Base-by-base conservation (phyloP, 495 filamentous ascomycete genomes). In the Penicillium atrosanguineum region DNA sequence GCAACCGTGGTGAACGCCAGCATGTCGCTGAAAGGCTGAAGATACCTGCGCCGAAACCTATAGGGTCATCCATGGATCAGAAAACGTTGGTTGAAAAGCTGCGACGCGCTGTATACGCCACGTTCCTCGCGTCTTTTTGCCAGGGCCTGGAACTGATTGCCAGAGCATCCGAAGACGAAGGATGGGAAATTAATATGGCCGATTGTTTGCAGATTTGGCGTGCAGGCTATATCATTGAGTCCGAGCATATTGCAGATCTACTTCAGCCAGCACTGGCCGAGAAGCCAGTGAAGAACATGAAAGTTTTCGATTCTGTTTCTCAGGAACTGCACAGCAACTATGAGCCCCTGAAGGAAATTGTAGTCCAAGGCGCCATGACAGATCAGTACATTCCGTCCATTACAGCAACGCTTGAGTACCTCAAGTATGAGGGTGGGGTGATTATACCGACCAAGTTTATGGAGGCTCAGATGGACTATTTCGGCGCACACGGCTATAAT, bases 381-480 rank as follows among this genome's bases (percentile, higher is more conserved):
- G 85, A 91, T 68, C 74, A 83, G 46, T 79, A 85, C 52, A 75
- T 87, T 8, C 87, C 87, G 3, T 75, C 81, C 14, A 65, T 91
- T 43, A 81, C 79, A 15, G 80, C 84, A 0, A 86, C 76, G 1
- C 56, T 90, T 41, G 88, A 89, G 65, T 90, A 87, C 56, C 63
- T 87, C 45, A 90, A 91, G 68, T 87, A 85, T 59, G 75, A 69
- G 39, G 77, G 73, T 12, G 80, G 79, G 3, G 74, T 76, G 7
- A 70, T 71, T 44, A 54, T 87, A 18, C 83, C 88, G 6, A 88
- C 86, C 9, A 76, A 82, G 60, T 90, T 90, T 59, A 85, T 86
- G 77, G 86, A 90, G 63, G 87, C 85, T 6, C 80, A 91, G 68
- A 73, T 90, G 74, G 85, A 90, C 63, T 89, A 83, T 55, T 90